A percentile compares a stretch with the other conserved stretches of the same genome.
Conservation (phyloP, 2,329 filamentous ascomycete genomes). For the Trichophyton simii region DNA sequence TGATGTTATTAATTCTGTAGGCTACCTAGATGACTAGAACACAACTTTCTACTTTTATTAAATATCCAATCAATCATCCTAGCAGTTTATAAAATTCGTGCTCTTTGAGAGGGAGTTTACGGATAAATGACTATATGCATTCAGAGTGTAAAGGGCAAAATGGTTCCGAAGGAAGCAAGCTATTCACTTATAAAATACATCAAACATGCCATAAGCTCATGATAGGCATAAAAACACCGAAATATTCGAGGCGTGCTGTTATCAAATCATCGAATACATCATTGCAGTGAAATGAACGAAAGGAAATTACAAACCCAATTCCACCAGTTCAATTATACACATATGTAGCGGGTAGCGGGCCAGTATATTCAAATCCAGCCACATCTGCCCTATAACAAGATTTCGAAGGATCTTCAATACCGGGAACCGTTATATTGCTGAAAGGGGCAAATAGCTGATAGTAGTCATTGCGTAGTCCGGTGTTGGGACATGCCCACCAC, state of each 20-base stretch:
- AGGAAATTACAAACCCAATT: neutral
- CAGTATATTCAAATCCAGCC: neutral
- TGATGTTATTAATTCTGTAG: neutral
- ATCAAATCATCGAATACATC: neutral
- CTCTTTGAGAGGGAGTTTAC: too few relatives aligned
- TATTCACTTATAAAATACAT: too few relatives aligned
- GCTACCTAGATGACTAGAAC: neutral
- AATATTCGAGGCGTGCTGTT: too few relatives aligned
- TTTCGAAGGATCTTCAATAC: neutral
- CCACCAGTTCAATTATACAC: neutral
- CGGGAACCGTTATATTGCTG: neutral
- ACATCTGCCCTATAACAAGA: neutral
- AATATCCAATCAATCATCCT: too few relatives aligned
- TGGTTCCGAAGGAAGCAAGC: too few relatives aligned
- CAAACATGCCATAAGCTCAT: too few relatives aligned
- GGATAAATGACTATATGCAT: too few relatives aligned
- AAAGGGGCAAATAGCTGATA: neutral
- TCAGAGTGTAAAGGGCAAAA: too few relatives aligned
- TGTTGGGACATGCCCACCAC: constrained; percentile 2
- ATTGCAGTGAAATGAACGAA: neutral
- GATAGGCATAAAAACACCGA: too few relatives aligned
- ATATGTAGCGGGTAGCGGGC: neutral
- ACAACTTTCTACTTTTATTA: neutral
- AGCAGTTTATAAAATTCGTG: too few relatives aligned
- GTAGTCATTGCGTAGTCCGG: neutral